Conservation (phyloP, 345 rosid genomes). For the Xanthoceras sorbifolium region DNA sequence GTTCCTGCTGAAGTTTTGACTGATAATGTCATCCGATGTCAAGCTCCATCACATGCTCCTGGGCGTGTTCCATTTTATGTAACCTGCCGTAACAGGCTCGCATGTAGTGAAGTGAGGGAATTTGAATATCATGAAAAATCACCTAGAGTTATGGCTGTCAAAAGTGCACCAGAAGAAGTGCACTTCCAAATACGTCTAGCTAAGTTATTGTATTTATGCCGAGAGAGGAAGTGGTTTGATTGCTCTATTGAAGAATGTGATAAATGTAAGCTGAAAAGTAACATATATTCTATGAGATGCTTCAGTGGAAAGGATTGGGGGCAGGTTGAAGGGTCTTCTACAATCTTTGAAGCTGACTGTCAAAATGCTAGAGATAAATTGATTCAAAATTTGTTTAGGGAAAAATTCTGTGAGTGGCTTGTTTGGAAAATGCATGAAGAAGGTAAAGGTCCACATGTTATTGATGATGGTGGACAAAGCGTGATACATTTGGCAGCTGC, state of each 20-base stretch:
- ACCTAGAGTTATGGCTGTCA: slow-evolving; percentile 11
- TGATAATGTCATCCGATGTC: slow-evolving; percentile 50
- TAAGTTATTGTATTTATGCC: slow-evolving; percentile 36
- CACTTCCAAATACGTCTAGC: slow-evolving; percentile 48
- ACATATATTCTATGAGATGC: slow-evolving; percentile 28
- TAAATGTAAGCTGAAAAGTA: slow-evolving; percentile 41
- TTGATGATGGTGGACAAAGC: slow-evolving; percentile 63
- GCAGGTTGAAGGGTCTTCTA: slow-evolving; percentile 15
- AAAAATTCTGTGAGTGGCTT: slow-evolving; percentile 59
- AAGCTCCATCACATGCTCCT: slow-evolving; percentile 53
- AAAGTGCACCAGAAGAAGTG: slow-evolving; percentile 27
- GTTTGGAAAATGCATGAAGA: slow-evolving; percentile 47
- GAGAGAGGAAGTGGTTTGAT: slow-evolving; percentile 30
- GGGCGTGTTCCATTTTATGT: slow-evolving; percentile 67
- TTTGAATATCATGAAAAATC: slow-evolving; percentile 62
- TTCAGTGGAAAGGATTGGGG: slow-evolving; percentile 20
- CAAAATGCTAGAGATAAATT: slow-evolving; percentile 35
- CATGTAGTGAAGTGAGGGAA: slow-evolving; percentile 77
- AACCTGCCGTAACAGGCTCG: slow-evolving; percentile 64
- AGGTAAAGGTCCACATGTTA: slow-evolving; percentile 48
- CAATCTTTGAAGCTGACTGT: slow-evolving; percentile 15
- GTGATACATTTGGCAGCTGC: slow-evolving; percentile 62
- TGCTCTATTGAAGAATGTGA: slow-evolving; percentile 42
- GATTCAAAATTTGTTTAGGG: slow-evolving; percentile 44
- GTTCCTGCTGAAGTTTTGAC: slow-evolving; percentile 64